Conservation (phyloP, 2,329 filamentous ascomycete species). For the Exophiala bonariae region DNA sequence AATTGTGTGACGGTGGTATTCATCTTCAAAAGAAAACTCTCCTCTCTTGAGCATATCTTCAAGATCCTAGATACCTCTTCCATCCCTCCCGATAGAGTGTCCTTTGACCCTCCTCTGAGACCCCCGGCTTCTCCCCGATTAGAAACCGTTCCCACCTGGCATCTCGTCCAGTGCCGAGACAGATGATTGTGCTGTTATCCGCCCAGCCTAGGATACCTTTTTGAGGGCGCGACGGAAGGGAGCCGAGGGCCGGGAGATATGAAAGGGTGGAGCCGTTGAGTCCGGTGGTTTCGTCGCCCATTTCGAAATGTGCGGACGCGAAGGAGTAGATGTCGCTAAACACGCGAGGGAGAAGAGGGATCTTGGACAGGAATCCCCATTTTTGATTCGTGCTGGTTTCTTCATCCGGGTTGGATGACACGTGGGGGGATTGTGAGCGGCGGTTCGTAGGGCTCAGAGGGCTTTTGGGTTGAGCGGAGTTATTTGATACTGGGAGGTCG, state of each 20-base stretch:
- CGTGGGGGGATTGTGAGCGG: conserved; percentile 26
- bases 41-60: too few relatives aligned
- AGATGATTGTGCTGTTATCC: conserved; percentile 68
- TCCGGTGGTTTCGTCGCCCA: conserved; percentile 67
- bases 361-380: conserved; percentile 81
- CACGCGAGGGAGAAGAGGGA: conserved; percentile 80
- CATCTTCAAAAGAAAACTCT: too few relatives aligned
- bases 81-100: conserved; percentile 72
- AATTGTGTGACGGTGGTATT: too few relatives aligned
- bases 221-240: conserved; percentile 60
- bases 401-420: conserved; percentile 41
- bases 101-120: conserved; percentile 62
- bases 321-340: conserved; percentile 92
- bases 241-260: conserved; percentile 51
- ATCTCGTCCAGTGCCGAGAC: conserved; percentile 77
- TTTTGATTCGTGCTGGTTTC: conserved; percentile 58
- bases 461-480: conserved; percentile 34
- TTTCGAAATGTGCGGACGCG: conserved; percentile 75
- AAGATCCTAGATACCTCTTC: conserved; percentile 69
- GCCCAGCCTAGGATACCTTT: conserved; percentile 89
- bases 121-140: conserved; percentile 57
- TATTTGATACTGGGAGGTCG: conserved; percentile 67
- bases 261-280: conserved; percentile 33
- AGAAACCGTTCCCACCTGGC: conserved; percentile 87
- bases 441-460: conserved; percentile 31